Conservation (phyloP, 805 yeast species). For the Teunomyces funiuensis region DNA sequence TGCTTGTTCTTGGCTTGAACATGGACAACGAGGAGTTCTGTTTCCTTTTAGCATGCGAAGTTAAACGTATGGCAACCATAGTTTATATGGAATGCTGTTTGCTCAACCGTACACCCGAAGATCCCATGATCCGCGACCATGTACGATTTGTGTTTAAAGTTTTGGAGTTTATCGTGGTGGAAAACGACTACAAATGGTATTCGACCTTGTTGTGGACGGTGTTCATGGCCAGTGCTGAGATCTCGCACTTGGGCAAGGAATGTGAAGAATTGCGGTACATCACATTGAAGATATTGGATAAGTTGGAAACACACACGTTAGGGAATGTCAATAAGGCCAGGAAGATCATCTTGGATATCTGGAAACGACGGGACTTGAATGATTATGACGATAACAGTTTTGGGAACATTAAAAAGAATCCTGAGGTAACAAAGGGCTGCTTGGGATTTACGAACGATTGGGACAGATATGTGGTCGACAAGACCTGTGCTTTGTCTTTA, state of each 20-base stretch:
- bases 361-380: constrained; percentile 31
- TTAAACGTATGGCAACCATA: constrained; percentile 22
- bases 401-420: constrained; percentile 11
- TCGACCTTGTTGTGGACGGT: constrained; percentile 32
- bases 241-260: constrained; percentile 19
- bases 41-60: constrained; percentile 27
- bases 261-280: constrained; percentile 28
- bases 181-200: constrained; percentile 28
- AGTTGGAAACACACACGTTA: constrained; percentile 22
- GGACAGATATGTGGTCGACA: constrained; percentile 30
- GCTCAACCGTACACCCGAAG: constrained; percentile 25
- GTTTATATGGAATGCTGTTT: constrained; percentile 29
- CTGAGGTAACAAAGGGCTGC: constrained; percentile 2
- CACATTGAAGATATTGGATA: constrained; percentile 23
- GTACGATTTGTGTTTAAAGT: constrained; percentile 18
- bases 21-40: constrained; percentile 21
- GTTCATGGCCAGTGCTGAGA: constrained; percentile 26
- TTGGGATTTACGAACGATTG: constrained; percentile 28
- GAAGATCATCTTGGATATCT: constrained; percentile 21
- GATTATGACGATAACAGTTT: constrained; percentile 19
- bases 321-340: constrained; percentile 28
- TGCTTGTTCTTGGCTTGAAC: neutral
- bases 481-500: constrained; percentile 22
- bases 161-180: constrained; percentile 24
- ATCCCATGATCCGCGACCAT: constrained; percentile 12